Base-by-base conservation (phyloP, 495 filamentous ascomycete species). In the Aspergillus carlsbadensis region DNA sequence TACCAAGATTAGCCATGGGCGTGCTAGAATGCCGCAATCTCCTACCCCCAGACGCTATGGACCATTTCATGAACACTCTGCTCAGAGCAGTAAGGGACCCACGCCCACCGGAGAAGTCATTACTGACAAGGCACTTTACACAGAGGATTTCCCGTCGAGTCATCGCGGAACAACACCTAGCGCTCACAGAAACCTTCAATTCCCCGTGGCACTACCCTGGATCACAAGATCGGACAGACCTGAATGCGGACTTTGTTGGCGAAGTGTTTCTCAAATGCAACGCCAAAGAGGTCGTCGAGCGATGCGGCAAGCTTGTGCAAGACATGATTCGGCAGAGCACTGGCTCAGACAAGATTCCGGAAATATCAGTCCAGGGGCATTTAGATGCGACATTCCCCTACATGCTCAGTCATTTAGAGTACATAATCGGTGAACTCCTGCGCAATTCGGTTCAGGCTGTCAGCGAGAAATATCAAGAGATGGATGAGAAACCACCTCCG, bases 161-260 rank as follows among this genome's bases (percentile, higher is more conserved):
- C 48, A 99, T 99, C 65, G 94, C 93, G 34, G 94, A 99, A 72
- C 94, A 98, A 62, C 94, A 99, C 63, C 82, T 99, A 24, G 91
- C 94, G 6, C 80, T 99, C n/a, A 96, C 92, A 13, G 92, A 98
- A 63, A 97, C 92, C 8, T 98, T 96, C 76, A 86, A 96, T 67
- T 88, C 88, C 0, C 89, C 89, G 11, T 95, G 90, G 85, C 91
- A 96, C 78, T 96, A 92, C 54, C 89, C 91, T 11, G 82, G 90
- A 49, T 87, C 90, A 2, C 86, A 87, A 58, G 67, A 74, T 53
- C 77, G 83, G 40, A 80, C 80, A 21, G 80, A 86, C 37, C 65
- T 78, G 52, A 87, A 92, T 56, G 78, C 85, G 26, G 92, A 98
- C 47, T 94, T 95, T 65, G 89, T 99, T 34, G 94, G 94, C 39